Conservation (phyloP, 2,329 filamentous ascomycete species). For the Hypoxylon sp. region DNA sequence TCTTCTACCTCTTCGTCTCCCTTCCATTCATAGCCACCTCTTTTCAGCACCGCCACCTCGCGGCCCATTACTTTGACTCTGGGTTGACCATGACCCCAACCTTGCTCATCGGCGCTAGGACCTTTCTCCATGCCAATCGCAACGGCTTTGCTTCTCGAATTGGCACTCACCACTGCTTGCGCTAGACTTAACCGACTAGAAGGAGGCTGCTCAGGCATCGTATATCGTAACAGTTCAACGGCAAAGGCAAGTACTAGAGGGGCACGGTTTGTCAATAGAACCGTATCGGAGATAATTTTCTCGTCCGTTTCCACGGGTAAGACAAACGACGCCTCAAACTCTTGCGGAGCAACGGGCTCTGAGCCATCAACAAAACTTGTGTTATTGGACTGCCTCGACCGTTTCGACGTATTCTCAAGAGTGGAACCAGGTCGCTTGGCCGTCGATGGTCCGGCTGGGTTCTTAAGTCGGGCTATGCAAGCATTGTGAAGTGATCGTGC, state of each 20-base stretch:
- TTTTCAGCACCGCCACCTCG: conserved; percentile 81
- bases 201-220: conserved; percentile 87
- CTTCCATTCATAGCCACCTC: conserved; percentile 79
- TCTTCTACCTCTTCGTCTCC: conserved; percentile 57
- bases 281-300: conserved; percentile 69
- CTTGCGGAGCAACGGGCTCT: conserved; percentile 63
- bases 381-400: conserved; percentile 49
- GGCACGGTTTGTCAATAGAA: conserved; percentile 82
- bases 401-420: conserved; percentile 53
- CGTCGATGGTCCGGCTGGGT: conserved; percentile 44
- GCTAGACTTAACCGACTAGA: conserved; percentile 88
- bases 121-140: conserved; percentile 80
- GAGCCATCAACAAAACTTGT: conserved; percentile 53
- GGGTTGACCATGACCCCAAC: conserved; percentile 83
- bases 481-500: conserved; percentile 68
- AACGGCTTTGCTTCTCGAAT: conserved; percentile 82
- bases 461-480: conserved; percentile 68
- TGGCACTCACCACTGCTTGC: conserved; percentile 86
- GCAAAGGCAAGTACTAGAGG: conserved; percentile 87
- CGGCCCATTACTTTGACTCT: conserved; percentile 79
- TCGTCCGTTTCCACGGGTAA: conserved; percentile 73
- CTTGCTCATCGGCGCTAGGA: conserved; percentile 76
- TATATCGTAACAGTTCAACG: conserved; percentile 79
- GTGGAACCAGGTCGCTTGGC: conserved; percentile 55
- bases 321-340: conserved; percentile 74